Percentiles rank a stretch among this genome's conserved stretches.
Conservation (phyloP, 2,329 filamentous ascomycete species). For the Nothopassalora personata region DNA sequence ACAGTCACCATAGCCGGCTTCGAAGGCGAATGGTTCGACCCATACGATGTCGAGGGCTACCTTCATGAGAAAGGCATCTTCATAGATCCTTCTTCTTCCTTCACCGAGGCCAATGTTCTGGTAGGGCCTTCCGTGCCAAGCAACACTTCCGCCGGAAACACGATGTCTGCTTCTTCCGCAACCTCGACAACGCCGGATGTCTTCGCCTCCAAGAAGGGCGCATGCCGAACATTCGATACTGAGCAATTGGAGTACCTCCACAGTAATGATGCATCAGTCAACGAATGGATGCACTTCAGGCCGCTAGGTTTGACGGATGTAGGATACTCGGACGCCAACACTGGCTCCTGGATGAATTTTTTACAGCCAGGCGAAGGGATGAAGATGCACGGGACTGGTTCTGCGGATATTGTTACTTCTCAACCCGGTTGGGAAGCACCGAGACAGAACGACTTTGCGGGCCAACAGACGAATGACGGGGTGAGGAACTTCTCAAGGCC, state of each 20-base stretch:
- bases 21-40: constrained; percentile 70
- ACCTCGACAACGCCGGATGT: background rate
- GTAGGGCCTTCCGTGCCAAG: background rate
- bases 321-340: constrained; percentile 21
- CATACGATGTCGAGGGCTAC: constrained; percentile 71
- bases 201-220: background rate
- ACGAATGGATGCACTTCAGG: constrained; percentile 8
- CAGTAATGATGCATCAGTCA: background rate
- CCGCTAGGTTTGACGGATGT: constrained; percentile 14
- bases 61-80: constrained; percentile 58
- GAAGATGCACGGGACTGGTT: constrained; percentile 4
- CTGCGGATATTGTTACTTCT: background rate
- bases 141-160: background rate
- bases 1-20: constrained; percentile 56
- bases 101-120: constrained; percentile 50
- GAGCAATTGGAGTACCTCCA: constrained; percentile 10
- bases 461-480: background rate
- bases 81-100: constrained; percentile 57
- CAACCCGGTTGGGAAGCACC: background rate
- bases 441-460: background rate
- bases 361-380: constrained; percentile 16
- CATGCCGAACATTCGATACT: background rate
- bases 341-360: constrained; percentile 28
- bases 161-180: background rate
- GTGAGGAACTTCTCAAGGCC: background rate